phyloP scores from a whole-genome alignment of 2,329 filamentous ascomycete species.

The Nothopassalora personata region DNA sequence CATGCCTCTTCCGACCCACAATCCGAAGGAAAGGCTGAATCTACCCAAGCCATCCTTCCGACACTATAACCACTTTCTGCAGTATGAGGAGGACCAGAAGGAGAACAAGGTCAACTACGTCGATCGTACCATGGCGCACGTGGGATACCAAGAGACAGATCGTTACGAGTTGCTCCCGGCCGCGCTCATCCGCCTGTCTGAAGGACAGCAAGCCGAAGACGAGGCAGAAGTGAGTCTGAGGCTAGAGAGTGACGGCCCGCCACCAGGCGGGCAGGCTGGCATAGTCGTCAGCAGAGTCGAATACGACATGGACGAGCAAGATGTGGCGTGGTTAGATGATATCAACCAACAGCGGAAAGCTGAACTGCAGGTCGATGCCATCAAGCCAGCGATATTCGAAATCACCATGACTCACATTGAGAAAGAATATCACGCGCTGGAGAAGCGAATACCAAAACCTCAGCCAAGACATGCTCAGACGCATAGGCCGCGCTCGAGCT shows the following conservation, averaged over 20 bases:
- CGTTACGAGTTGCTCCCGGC: slow-evolving; percentile 73
- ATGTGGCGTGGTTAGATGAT: slow-evolving; percentile 88
- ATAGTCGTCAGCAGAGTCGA: slow-evolving; percentile 71
- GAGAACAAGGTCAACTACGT: slow-evolving; percentile 81
- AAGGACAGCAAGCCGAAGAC: slow-evolving; percentile 60
- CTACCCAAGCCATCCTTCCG: slow-evolving; percentile 71
- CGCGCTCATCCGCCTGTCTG: slow-evolving; percentile 59
- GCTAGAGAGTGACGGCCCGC: slow-evolving; percentile 51
- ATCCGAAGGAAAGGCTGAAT: slow-evolving; percentile 72
- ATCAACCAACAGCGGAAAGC: slow-evolving; percentile 73
- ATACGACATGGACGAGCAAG: slow-evolving; percentile 99
- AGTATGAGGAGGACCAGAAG: slow-evolving; percentile 78
- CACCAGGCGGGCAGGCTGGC: slow-evolving; percentile 49
- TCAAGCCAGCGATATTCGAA: slow-evolving; percentile 91
- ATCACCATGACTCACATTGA: slow-evolving; percentile 99
- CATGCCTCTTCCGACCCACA: slow-evolving; percentile 71
- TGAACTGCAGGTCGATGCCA: slow-evolving; percentile 64
- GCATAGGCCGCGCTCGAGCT: slow-evolving; percentile 85
- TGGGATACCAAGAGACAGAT: slow-evolving; percentile 94
- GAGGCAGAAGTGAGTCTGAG: slow-evolving; percentile 49
- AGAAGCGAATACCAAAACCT: slow-evolving; percentile 94
- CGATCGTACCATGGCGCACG: slow-evolving; percentile 91
- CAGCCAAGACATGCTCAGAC: slow-evolving; percentile 95
- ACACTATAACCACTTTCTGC: slow-evolving; percentile 69
- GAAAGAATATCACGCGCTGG: slow-evolving; percentile 94